Evolutionary conservation across 2,329 filamentous ascomycete species (phyloP).

Genomic region (Beauveria pseudobassiana): DNA sequence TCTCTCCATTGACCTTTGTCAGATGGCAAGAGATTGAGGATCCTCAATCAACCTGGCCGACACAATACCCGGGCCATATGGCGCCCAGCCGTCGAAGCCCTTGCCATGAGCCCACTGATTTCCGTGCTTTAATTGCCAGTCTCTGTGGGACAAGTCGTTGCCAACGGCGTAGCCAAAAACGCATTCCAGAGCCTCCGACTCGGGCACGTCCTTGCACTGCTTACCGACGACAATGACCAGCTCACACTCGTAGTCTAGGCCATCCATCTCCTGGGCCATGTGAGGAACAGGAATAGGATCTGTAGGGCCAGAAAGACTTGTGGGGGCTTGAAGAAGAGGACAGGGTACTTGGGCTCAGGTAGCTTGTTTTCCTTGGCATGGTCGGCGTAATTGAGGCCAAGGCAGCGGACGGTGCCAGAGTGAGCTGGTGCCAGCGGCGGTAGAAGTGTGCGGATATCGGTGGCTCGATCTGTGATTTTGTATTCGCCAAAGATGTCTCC

Average conservation of each 20-base stretch:
- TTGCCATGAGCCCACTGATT: constrained; percentile 68
- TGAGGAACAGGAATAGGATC: constrained; percentile 59
- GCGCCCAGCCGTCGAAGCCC: constrained; percentile 69
- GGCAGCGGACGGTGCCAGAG: constrained; percentile 58
- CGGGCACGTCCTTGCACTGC: constrained; percentile 55
- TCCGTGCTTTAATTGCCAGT: constrained; percentile 64
- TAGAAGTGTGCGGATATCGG: constrained; percentile 49
- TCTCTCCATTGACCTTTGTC: constrained; percentile 53
- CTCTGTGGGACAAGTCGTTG: constrained; percentile 74
- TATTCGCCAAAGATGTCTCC: constrained; percentile 59
- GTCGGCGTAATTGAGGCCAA: constrained; percentile 65
- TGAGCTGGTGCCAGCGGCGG: constrained; percentile 56
- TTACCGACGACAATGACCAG: constrained; percentile 67
- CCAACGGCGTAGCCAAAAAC: constrained; percentile 69
- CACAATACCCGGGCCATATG: constrained; percentile 65
- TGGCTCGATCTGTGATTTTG: constrained; percentile 54
- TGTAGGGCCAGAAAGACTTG: constrained; percentile 55
- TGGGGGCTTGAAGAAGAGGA: constrained; percentile 61
- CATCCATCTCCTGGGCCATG: constrained; percentile 57
- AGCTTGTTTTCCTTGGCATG: constrained; percentile 64
- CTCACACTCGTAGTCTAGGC: constrained; percentile 75
- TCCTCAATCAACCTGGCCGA: constrained; percentile 46
- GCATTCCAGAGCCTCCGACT: constrained; percentile 59
- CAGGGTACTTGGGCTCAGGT: constrained; percentile 61
- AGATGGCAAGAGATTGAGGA: constrained; percentile 49